phyloP scores from a whole-genome alignment of 1,139 yeast genomes.

The Taphrina communis region DNA sequence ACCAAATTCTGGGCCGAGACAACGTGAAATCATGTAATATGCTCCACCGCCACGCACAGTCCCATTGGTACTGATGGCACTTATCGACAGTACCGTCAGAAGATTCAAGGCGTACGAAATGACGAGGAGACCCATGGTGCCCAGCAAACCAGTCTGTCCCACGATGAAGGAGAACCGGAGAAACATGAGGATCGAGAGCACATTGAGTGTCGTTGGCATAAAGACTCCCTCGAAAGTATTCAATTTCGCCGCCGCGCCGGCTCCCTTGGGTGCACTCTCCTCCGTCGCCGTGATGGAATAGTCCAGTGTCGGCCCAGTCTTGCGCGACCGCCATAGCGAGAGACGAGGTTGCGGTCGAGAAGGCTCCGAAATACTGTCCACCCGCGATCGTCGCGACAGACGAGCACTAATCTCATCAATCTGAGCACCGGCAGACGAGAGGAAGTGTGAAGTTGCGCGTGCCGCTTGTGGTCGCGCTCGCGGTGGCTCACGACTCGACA shows the following conservation, averaged over 20 bases:
- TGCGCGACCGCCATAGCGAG: conserved; percentile 24
- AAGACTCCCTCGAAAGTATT: conserved; percentile 81
- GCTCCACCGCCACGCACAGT: conserved; percentile 87
- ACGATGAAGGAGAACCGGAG: conserved; percentile 77
- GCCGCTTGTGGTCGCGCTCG: conserved; percentile 43
- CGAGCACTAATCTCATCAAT: conserved; percentile 37
- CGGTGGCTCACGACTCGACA: conserved; percentile 27
- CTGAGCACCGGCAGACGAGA: conserved; percentile 36
- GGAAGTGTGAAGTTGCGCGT: conserved; percentile 22
- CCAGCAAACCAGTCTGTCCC: conserved; percentile 77
- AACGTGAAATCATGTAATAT: conserved; percentile 77
- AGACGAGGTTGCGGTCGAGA: conserved; percentile 8
- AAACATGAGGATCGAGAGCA: conserved; percentile 77
- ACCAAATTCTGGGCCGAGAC: conserved; percentile 82
- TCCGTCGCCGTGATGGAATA: conserved; percentile 32
- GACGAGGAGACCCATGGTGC: conserved; percentile 57
- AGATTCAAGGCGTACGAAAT: conserved; percentile 69
- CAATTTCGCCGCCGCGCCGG: conserved; percentile 54
- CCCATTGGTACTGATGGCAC: conserved; percentile 83
- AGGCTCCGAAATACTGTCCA: conserved; percentile 23
- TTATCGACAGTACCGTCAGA: conserved; percentile 71
- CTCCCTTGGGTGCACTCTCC: conserved; percentile 13
- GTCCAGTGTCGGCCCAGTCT: conserved; percentile 28
- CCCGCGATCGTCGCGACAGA: conserved; percentile 28
- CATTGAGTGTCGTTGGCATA: conserved; percentile 76